Conservation (phyloP, 2,329 filamentous ascomycete species). For the Escovopsis weberi region DNA sequence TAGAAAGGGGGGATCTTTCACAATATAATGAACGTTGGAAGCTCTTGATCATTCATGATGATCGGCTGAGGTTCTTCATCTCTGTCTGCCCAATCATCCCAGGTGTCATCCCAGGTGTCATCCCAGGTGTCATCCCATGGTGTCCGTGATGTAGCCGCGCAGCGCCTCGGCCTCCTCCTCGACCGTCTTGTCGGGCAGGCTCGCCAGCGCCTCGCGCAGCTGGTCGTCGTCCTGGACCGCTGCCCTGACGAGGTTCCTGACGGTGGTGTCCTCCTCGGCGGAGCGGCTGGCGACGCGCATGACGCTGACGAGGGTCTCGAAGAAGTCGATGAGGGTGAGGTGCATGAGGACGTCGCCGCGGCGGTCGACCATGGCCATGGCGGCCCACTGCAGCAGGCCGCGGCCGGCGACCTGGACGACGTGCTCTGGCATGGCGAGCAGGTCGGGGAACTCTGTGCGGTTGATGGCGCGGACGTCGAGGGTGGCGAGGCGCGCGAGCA, state of each 20-base stretch:
- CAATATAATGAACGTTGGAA: not conserved
- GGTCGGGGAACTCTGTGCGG: slow-evolving; percentile 20
- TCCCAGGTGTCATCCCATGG: slow-evolving; percentile 19
- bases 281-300: slow-evolving; percentile 27
- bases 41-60: not conserved
- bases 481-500: slow-evolving; percentile 34
- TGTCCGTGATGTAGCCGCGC: slow-evolving; percentile 27
- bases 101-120: not conserved
- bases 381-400: slow-evolving; percentile 36
- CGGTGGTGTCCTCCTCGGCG: slow-evolving; percentile 19
- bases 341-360: slow-evolving; percentile 38
- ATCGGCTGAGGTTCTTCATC: not conserved
- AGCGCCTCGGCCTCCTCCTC: slow-evolving; percentile 36
- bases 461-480: slow-evolving; percentile 29
- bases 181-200: slow-evolving; percentile 32
- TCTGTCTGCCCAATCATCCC: not conserved
- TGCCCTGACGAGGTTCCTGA: slow-evolving; percentile 25
- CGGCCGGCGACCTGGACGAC: slow-evolving; percentile 13
- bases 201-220: slow-evolving; percentile 24
- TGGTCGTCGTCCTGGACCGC: slow-evolving; percentile 25
- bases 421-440: slow-evolving; percentile 13
- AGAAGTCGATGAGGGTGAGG: slow-evolving; percentile 37
- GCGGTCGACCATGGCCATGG: slow-evolving; percentile 35
- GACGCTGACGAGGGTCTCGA: slow-evolving; percentile 34
- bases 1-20: not conserved